Evolutionary conservation across 2,329 filamentous ascomycete genomes (phyloP), one percentile per base, ranked within the genome.

Genomic region (Fusarium dimerum): DNA sequence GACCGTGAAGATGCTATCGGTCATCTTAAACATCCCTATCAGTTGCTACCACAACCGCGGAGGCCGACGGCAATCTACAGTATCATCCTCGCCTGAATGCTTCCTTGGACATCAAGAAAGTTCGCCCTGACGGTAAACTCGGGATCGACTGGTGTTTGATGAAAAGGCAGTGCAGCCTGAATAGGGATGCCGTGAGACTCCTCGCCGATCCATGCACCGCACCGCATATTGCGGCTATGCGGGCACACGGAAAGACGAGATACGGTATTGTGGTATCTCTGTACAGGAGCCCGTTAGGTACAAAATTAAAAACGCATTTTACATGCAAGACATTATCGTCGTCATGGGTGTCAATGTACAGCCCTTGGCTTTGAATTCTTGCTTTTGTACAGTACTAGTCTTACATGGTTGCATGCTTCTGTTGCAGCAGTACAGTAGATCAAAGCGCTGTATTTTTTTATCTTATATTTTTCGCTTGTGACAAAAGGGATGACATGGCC

Each of bases 281-380:
- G 20, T 26, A 26, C 5, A 26, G 20, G 20, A 26, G 20, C 20
- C 20, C 20, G 7, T 4, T 26, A 26, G 20, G 20, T 36, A 15
- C 32, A 10, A 49, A 45, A 43, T 36, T 42, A 41, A 29, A 34
- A 41, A 40, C 40, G 26, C 45, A 58, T 51, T 26, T 7, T 26
- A 57, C 43, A 54, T 45, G 51, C 58, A 45, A 45, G 50, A 57
- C 45, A 45, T 43, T 62, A 58, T 56, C 59, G 60, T 64, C 59
- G 61, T 65, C 20, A 26, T 26, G 20, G 39, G 44, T 47, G 44
- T 49, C 20, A 4, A 57, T 53, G 47, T 36, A 36, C 32, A 40
- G 44, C 54, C 58, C 52, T 54, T 55, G 44, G 57, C 39, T 55
- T 32, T 55, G 54, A 48, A 48, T 55, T 57, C 54, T 60, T 60